Percentiles rank a stretch among this genome's conserved stretches.
Evolutionary conservation across 495 filamentous ascomycete species (phyloP).

Genomic region (Neurospora sublineolata): DNA sequence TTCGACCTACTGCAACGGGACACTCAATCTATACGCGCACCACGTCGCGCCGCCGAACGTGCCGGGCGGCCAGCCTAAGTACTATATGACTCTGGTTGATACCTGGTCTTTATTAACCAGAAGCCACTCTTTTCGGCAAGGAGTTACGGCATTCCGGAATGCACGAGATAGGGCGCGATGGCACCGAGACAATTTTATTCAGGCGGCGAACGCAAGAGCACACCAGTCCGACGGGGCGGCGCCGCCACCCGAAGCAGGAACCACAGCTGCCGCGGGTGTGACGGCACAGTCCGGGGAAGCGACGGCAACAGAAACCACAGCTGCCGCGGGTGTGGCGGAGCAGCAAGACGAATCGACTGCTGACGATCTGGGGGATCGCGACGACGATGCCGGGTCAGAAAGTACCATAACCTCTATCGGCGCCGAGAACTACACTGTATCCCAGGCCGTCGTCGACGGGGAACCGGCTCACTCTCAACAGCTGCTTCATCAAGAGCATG

Average conservation of each 20-base stretch:
- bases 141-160: conserved; percentile 10
- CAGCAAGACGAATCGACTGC: too few relatives aligned
- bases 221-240: not conserved
- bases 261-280: not conserved
- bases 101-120: not conserved
- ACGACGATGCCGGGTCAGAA: conserved; percentile 4
- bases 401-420: not conserved
- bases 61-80: conserved; percentile 21
- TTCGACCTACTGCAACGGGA: conserved; percentile 24
- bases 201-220: conserved; percentile 6
- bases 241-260: not conserved
- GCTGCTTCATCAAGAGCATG: not conserved
- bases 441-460: not conserved
- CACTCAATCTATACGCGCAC: conserved; percentile 28
- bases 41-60: conserved; percentile 20
- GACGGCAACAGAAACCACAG: not conserved
- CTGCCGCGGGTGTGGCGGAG: conserved; percentile 3
- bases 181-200: conserved; percentile 12
- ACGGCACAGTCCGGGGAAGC: too few relatives aligned
- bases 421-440: not conserved
- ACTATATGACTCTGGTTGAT: conserved; percentile 27
- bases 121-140: not conserved
- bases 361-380: too few relatives aligned
- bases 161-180: conserved; percentile 8
- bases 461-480: conserved; percentile 2